Evolutionary conservation across 202 grass and related monocot species (phyloP).

Genomic region (Tripidium arundinaceum): DNA sequence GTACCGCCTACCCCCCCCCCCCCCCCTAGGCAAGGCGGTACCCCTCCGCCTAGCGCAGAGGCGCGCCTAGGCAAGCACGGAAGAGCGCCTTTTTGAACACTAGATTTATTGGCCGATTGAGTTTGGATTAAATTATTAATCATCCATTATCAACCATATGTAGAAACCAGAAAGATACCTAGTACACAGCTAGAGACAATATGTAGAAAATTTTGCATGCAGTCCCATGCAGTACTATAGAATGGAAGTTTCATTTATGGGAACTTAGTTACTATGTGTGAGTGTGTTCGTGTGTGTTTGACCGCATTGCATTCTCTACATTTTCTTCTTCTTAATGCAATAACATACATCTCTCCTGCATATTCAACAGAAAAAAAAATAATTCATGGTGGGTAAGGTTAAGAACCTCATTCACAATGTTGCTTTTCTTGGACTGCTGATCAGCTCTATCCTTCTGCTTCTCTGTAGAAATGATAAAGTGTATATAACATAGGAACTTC

Average conservation of each 20-base stretch:
- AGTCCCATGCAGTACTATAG: background rate
- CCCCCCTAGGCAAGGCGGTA: no score
- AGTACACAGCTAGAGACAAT: background rate
- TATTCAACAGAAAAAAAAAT: background rate
- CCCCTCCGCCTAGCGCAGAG: no score
- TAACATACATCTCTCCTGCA: background rate
- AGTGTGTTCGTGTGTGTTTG: no score
- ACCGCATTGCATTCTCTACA: no score
- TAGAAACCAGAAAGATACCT: conserved; percentile 13
- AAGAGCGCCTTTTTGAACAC: no score
- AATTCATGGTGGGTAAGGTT: background rate
- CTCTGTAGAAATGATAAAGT: conserved; percentile 45
- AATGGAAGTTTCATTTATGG: background rate
- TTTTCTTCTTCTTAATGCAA: no score
- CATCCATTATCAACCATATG: background rate
- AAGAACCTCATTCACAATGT: conserved; percentile 61
- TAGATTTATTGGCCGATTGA: background rate
- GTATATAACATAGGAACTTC: background rate
- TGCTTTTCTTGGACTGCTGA: conserved; percentile 52
- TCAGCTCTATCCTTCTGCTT: conserved; percentile 68
- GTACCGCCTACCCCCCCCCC: background rate
- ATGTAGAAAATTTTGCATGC: background rate
- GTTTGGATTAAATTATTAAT: conserved; percentile 19
- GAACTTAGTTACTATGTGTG: background rate
- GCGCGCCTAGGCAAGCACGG: no score